phyloP scores from a whole-genome alignment of 2,329 filamentous ascomycete species.

The Ophiosphaerella korrae region DNA sequence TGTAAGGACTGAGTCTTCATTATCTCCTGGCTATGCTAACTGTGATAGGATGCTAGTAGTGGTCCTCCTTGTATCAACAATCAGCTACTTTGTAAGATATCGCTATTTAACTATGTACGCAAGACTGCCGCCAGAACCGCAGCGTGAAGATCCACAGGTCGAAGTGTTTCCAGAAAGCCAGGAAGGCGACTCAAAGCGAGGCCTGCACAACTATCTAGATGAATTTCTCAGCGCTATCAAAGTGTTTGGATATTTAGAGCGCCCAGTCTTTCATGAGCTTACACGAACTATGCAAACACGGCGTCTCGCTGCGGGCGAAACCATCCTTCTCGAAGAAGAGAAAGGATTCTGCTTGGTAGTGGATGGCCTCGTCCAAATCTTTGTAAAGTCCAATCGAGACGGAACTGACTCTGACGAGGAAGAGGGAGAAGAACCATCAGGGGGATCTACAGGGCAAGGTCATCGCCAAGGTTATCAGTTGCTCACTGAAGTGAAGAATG shows the following conservation, averaged over 20 bases:
- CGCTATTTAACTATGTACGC: conserved; percentile 97
- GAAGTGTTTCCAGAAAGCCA: conserved; percentile 94
- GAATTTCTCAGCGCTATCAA: conserved; percentile 99
- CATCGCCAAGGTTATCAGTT: conserved; percentile 89
- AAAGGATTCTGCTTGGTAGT: conserved; percentile 98
- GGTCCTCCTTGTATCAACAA: conserved; percentile 75
- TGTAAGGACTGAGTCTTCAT: conserved; percentile 61
- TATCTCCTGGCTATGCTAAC: conserved; percentile 29
- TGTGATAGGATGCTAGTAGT: conserved; percentile 64
- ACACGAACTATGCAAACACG: conserved; percentile 98
- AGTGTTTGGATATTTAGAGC: conserved; percentile 95
- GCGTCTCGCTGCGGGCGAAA: conserved; percentile 95
- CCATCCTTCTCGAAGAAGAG: conserved; percentile 91
- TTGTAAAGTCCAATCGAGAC: conserved; percentile 80
- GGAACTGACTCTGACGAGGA: conserved; percentile 52
- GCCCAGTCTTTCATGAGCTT: conserved; percentile 95
- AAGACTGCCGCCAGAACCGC: conserved; percentile 88
- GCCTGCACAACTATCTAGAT: conserved; percentile 93
- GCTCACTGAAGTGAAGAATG: conserved; percentile 95
- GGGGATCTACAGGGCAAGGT: conserved; percentile 65
- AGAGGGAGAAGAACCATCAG: conserved; percentile 52
- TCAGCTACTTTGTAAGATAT: conserved; percentile 94
- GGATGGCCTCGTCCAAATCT: conserved; percentile 94
- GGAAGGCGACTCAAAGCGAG: conserved; percentile 86
- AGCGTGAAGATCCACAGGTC: conserved; percentile 92